A percentile compares a stretch with the other conserved stretches of the same genome.
Conservation (phyloP, 2,329 filamentous ascomycete genomes). For the Chaetomium globosum region DNA sequence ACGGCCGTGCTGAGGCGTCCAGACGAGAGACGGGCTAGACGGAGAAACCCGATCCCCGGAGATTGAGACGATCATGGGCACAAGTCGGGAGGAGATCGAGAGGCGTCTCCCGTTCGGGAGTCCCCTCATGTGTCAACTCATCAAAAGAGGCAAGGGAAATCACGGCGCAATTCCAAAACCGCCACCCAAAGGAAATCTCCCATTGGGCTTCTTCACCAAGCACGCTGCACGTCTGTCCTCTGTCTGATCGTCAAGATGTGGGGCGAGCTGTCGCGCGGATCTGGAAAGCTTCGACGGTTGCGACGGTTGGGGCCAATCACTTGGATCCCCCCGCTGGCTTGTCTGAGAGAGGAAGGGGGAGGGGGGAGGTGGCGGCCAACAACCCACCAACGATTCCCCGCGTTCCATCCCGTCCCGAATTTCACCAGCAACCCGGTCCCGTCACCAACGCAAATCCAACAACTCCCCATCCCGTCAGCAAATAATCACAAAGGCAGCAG, state of each 20-base stretch:
- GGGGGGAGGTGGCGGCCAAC: not conserved
- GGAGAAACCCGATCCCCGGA: not conserved
- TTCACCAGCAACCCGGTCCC: not conserved
- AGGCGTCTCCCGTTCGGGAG: slow-evolving; percentile 2
- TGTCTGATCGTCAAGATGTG: slow-evolving; percentile 21
- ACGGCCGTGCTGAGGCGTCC: not conserved
- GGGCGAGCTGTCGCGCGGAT: slow-evolving; percentile 4
- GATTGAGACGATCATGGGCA: not conserved
- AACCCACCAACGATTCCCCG: slow-evolving; percentile 11
- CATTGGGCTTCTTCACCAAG: slow-evolving; percentile 5
- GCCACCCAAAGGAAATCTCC: not conserved
- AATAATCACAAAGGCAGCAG: not conserved
- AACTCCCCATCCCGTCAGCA: not conserved
- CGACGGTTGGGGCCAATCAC: slow-evolving; percentile 11
- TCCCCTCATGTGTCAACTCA: not conserved
- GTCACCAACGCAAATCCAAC: slow-evolving; percentile 1
- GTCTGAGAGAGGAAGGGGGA: not conserved
- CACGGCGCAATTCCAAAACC: not conserved
- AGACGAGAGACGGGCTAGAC: slow-evolving; percentile 1
- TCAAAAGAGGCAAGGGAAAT: not conserved
- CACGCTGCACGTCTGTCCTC: slow-evolving; percentile 3
- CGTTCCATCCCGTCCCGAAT: slow-evolving; percentile 18
- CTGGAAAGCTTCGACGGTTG: slow-evolving; percentile 16
- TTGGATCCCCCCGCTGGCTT: not conserved
- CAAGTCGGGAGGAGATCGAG: not conserved